phyloP scores from a whole-genome alignment of 2,329 filamentous ascomycete species.

The Colletotrichum sp. region DNA sequence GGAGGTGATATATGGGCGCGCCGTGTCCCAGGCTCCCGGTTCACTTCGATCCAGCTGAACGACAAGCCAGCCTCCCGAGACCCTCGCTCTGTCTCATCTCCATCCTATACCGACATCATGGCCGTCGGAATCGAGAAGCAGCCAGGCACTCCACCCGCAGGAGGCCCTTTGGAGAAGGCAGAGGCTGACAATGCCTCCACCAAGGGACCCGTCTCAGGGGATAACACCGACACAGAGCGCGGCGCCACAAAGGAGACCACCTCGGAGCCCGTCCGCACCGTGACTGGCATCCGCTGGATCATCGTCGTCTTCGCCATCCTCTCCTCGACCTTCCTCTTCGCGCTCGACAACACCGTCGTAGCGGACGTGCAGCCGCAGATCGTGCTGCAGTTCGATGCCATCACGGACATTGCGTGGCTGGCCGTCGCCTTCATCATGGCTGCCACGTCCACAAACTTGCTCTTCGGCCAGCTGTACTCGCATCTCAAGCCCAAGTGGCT shows the following conservation, averaged over 20 bases:
- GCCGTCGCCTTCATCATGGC: conserved; percentile 30
- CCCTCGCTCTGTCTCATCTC: accelerated
- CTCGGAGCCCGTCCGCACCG: background rate
- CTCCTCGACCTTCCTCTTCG: conserved; percentile 35
- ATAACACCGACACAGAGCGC: conserved; percentile 5
- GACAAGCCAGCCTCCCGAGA: background rate
- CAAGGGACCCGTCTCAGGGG: background rate
- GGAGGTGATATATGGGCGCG: background rate
- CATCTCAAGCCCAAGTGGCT: conserved; percentile 35
- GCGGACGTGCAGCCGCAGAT: conserved; percentile 48
- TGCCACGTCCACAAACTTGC: background rate
- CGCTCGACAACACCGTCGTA: conserved; percentile 48
- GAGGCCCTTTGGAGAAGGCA: background rate
- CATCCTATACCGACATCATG: background rate
- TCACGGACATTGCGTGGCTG: conserved; percentile 44
- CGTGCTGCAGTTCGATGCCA: conserved; percentile 35
- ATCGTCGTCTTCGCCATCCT: conserved; percentile 23
- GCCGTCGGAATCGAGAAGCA: background rate
- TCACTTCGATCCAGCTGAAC: background rate
- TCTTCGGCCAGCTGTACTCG: conserved; percentile 30
- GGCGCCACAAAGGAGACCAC: background rate
- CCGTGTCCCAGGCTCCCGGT: background rate
- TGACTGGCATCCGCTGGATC: conserved; percentile 18
- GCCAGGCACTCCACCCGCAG: background rate
- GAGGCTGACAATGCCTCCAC: background rate